A percentile compares a stretch with the other conserved stretches of the same genome.
These are phyloP conservation scores for Phaeosphaeria sp. DNA, from an alignment of 2,329 filamentous ascomycete genomes.

Conservation along the genomic window DNA sequence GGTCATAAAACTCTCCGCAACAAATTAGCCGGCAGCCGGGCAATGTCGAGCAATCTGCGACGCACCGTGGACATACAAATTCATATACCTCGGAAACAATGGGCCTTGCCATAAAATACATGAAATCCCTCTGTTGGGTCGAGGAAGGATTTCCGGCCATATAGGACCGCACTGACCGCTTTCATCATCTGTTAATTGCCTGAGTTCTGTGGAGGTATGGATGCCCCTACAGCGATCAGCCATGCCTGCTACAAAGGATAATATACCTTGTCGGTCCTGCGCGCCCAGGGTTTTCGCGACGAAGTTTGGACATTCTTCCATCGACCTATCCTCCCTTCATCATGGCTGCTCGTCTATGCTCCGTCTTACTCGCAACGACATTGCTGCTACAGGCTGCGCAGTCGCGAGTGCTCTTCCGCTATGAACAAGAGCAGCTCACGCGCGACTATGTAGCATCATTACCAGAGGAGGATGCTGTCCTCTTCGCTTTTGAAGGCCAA, in stretches of 20 bases:
- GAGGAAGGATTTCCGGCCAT: not conserved
- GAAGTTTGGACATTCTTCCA: not conserved
- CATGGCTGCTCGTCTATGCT: slow-evolving; percentile 12
- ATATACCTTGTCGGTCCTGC: not conserved
- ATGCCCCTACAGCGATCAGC: not conserved
- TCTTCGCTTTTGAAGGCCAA: slow-evolving; percentile 30
- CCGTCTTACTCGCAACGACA: slow-evolving; percentile 16
- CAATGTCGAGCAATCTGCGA: slow-evolving; percentile 2
- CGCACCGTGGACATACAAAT: not conserved
- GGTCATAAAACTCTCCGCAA: slow-evolving; percentile 1
- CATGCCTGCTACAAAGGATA: not conserved
- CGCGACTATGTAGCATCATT: slow-evolving; percentile 29
- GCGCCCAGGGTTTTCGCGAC: not conserved
- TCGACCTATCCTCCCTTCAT: not conserved
- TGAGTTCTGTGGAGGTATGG: not conserved
- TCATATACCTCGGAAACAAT: slow-evolving; percentile 1
- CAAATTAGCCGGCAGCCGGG: not conserved
- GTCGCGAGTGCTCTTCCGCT: slow-evolving; percentile 25
- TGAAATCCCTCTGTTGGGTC: not conserved
- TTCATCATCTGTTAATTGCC: slow-evolving; percentile 1
- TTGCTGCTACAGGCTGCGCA: slow-evolving; percentile 17
- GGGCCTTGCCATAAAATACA: not conserved
- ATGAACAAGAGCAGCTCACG: slow-evolving; percentile 31
- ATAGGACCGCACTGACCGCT: not conserved
- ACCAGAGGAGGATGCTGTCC: slow-evolving; percentile 23